These are phyloP conservation scores for Phalaenopsis hybrid DNA, from an alignment of 116 monocot genomes.

Conservation along the genomic window DNA sequence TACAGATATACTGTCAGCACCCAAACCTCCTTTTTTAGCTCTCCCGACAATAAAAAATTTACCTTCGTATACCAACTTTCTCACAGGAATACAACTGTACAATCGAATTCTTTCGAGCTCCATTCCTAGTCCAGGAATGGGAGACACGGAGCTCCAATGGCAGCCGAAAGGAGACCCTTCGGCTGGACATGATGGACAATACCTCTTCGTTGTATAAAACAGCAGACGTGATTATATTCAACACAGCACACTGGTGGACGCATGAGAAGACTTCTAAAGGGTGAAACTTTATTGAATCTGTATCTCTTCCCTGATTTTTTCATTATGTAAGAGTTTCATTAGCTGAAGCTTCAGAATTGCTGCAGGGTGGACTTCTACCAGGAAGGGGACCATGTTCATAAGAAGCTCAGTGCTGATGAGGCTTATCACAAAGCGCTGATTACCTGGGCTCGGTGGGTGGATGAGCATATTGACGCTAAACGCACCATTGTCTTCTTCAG, in stretches of 20 bases:
- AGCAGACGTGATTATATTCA: slow-evolving; percentile 52
- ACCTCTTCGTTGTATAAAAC: slow-evolving; percentile 20
- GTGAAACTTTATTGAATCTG: slow-evolving; percentile 9
- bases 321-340: not conserved
- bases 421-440: slow-evolving; percentile 39
- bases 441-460: slow-evolving; percentile 52
- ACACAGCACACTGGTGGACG: slow-evolving; percentile 65
- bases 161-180: slow-evolving; percentile 24
- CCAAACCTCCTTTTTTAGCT: no score
- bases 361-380: slow-evolving; percentile 38
- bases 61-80: not conserved
- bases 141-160: slow-evolving; percentile 11
- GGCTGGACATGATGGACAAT: slow-evolving; percentile 35
- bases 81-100: slow-evolving; percentile 50
- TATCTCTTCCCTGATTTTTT: not conserved
- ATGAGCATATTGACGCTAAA: slow-evolving; percentile 23
- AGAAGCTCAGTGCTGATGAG: slow-evolving; percentile 16
- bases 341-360: not conserved
- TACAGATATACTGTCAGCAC: slow-evolving; percentile 33
- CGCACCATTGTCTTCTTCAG: slow-evolving; percentile 39
- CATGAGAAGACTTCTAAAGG: slow-evolving; percentile 55
- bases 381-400: slow-evolving; percentile 35
- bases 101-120: slow-evolving; percentile 43
- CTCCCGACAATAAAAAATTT: no score
- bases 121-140: slow-evolving; percentile 37